Conservation (phyloP, 2,329 filamentous ascomycete species). For the Cladosporium sp. region DNA sequence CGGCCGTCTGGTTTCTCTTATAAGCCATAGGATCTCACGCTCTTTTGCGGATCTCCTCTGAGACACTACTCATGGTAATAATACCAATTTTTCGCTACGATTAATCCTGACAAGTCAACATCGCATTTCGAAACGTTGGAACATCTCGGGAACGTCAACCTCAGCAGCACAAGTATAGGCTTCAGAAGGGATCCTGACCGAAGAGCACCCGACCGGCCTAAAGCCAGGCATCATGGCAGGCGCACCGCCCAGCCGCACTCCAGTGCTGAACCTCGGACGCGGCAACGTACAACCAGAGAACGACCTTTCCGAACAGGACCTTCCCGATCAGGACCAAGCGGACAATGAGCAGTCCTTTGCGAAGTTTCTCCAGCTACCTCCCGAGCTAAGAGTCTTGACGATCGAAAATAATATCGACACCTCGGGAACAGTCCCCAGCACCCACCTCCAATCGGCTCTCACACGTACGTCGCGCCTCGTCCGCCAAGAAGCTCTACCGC, state of each 20-base stretch:
- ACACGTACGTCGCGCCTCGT: not conserved
- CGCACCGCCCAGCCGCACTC: not conserved
- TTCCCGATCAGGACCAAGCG: too few relatives aligned
- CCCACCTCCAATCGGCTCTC: not conserved
- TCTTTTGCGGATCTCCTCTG: not conserved
- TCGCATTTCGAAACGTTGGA: not conserved
- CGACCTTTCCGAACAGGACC: too few relatives aligned
- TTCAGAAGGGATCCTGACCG: not conserved
- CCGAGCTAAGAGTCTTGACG: not conserved
- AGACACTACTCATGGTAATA: not conserved
- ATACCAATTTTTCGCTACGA: too few relatives aligned
- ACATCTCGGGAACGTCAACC: not conserved
- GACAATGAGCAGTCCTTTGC: not conserved
- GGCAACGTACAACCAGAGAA: not conserved
- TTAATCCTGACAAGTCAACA: not conserved
- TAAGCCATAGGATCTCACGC: not conserved
- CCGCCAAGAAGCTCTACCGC: not conserved
- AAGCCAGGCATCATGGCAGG: not conserved
- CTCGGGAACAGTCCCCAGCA: not conserved
- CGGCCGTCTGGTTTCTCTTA: not conserved
- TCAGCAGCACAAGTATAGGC: not conserved
- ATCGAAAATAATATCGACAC: not conserved
- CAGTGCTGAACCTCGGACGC: not conserved
- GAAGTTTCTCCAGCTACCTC: not conserved
- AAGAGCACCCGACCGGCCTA: not conserved